These are phyloP conservation scores for Chlorella sorokiniana DNA, from an alignment of 139 green algal species.

Conservation along the genomic window DNA sequence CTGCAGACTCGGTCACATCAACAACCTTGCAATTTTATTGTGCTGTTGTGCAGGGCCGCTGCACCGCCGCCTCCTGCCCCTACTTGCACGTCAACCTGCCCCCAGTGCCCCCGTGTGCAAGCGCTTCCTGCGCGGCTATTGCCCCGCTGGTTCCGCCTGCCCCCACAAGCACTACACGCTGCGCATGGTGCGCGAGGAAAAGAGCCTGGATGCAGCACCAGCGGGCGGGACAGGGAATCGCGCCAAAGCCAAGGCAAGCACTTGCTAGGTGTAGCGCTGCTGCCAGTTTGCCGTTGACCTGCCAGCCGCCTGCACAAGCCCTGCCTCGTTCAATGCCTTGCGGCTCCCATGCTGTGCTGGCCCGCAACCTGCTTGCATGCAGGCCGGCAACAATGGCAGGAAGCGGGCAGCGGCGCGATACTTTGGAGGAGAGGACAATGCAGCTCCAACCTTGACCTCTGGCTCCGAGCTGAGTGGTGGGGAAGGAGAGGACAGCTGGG, in stretches of 20 bases:
- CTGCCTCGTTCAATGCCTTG: too few relatives aligned
- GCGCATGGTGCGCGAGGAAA: conserved; percentile 51
- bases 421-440: too few relatives aligned
- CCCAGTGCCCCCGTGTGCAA: conserved; percentile 56
- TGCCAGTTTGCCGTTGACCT: too few relatives aligned
- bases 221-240: neutral
- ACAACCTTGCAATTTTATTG: neutral
- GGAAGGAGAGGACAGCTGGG: neutral
- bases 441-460: too few relatives aligned
- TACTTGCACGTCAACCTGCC: conserved; percentile 70
- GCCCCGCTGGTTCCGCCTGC: conserved; percentile 59
- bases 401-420: too few relatives aligned
- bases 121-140: conserved; percentile 67
- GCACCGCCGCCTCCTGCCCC: conserved; percentile 62
- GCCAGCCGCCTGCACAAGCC: too few relatives aligned
- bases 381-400: too few relatives aligned
- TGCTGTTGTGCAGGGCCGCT: conserved; percentile 52
- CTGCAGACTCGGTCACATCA: neutral
- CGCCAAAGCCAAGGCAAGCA: neutral
- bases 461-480: too few relatives aligned
- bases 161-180: conserved; percentile 63
- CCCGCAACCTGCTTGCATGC: too few relatives aligned
- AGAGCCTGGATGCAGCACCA: neutral
- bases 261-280: too few relatives aligned
- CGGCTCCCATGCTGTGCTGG: too few relatives aligned